Base-by-base conservation (phyloP, 208 protist genomes). In the Leishmania major region DNA sequence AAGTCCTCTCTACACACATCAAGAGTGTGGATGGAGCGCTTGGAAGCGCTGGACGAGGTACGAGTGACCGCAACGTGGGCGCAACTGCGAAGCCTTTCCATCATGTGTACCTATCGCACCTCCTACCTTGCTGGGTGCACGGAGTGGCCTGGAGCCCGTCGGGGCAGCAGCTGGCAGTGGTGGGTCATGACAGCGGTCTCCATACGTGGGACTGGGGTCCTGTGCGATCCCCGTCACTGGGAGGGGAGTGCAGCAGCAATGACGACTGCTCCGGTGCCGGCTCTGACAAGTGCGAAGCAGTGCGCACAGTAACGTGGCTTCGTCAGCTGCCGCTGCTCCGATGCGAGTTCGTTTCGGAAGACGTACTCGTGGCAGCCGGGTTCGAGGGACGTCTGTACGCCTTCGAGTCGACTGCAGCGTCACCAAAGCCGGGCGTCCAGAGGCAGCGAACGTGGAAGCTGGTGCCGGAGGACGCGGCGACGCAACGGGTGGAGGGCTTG, bases 1-100 rank as follows among this genome's bases (percentile, higher is more conserved):
- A 85, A 31, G 40, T 94, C 37, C 75, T 86, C 19, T 94, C 91
- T 15, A 92, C 87, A 1, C 84, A 84, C 64, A 89, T 89, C 35
- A 94, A 94, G 71, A 88, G 82, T 55, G 77, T 91, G 22, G 91
- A 94, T 77, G 83, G 66, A 0, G 79, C 72, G 31, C 49, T 70
- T 1, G 53, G 79, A 72, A 28, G 43, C 40, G 1, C 67, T 6
- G 67, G n/a, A 59, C 47, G 3, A 76, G 47, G 72, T 37, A 13
- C 8, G 7, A 57, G 49, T 7, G 25, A 22, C 31, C 37, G 37
- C 75, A 59, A n/a, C 75, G 35, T 49, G 22, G 35, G 53, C 4
- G 73, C 64, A 3, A 31, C 73, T 25, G 25, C 10, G 11, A 64
- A 69, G 47, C 76, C 82, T 6, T 82, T 86, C n/a, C 75, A 73